These are phyloP conservation scores for Gonapodya sp. DNA, from an alignment of 192 early-diverging fungal species.

Conservation along the genomic window DNA sequence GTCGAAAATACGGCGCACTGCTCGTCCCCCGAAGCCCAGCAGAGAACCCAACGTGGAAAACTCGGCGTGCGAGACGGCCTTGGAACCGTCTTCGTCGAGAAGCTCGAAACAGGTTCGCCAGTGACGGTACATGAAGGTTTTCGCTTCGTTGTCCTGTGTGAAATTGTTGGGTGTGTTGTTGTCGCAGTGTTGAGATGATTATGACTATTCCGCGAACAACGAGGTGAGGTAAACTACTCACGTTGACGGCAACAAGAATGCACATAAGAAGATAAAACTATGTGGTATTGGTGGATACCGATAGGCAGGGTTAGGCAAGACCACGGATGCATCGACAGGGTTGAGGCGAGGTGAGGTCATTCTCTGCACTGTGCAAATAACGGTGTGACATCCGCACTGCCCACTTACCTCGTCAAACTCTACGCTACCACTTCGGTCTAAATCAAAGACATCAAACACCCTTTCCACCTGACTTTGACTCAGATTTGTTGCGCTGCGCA, in stretches of 20 bases:
- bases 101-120: slow-evolving; percentile 42
- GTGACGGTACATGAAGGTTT: slow-evolving; percentile 37
- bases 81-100: slow-evolving; percentile 36
- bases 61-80: slow-evolving; percentile 28
- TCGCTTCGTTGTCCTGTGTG: slow-evolving; percentile 26
- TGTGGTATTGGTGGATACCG: no score
- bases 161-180: neutral
- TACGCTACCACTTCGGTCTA: slow-evolving; percentile 34
- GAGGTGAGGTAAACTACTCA: slow-evolving; percentile 13
- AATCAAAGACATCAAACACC: slow-evolving; percentile 40
- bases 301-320: no score
- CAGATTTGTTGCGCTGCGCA: slow-evolving; percentile 26
- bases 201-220: no score
- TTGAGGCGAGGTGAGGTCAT: no score
- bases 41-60: slow-evolving; percentile 37
- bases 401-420: slow-evolving; percentile 33
- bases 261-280: slow-evolving; percentile 38
- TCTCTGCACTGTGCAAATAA: no score
- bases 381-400: neutral
- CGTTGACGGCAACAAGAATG: slow-evolving; percentile 35
- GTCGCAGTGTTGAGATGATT: neutral
- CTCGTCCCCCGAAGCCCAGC: slow-evolving; percentile 30
- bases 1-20: slow-evolving; percentile 30
- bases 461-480: slow-evolving; percentile 26
- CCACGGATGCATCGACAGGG: no score